Evolutionary conservation across 192 early-diverging fungal genomes (phyloP).

Genomic region (Coemansia sp.): DNA sequence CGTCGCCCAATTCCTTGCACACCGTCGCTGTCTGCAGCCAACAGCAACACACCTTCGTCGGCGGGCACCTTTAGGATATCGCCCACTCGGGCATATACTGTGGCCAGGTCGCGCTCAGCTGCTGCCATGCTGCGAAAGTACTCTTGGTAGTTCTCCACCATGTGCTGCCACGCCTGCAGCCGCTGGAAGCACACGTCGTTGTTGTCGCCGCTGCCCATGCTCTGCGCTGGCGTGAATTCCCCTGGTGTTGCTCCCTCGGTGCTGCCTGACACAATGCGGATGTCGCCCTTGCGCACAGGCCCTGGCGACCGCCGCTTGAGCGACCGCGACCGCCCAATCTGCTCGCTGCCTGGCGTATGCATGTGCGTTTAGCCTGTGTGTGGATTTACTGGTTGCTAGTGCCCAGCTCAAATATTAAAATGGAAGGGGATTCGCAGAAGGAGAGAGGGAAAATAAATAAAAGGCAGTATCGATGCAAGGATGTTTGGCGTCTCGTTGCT

Average conservation of each 20-base stretch:
- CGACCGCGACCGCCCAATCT: slow-evolving; percentile 6
- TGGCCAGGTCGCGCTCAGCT: slow-evolving; percentile 50
- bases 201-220: slow-evolving; percentile 37
- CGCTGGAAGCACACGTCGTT: slow-evolving; percentile 48
- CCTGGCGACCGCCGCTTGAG: slow-evolving; percentile 13
- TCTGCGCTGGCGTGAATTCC: slow-evolving; percentile 28
- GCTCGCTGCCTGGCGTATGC: slow-evolving; percentile 9
- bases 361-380: background rate
- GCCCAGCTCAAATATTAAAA: background rate
- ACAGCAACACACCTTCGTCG: slow-evolving; percentile 30
- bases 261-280: slow-evolving; percentile 30
- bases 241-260: slow-evolving; percentile 3
- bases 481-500: background rate
- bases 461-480: slow-evolving; percentile 3
- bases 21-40: slow-evolving; percentile 24
- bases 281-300: slow-evolving; percentile 50
- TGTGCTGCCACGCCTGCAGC: slow-evolving; percentile 38
- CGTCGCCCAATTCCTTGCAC: slow-evolving; percentile 25
- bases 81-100: slow-evolving; percentile 52
- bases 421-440: background rate
- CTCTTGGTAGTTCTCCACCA: slow-evolving; percentile 43
- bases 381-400: too few relatives aligned
- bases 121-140: slow-evolving; percentile 52
- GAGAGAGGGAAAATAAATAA: background rate
- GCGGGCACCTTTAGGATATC: slow-evolving; percentile 44